phyloP scores from a whole-genome alignment of 169 alveolate genomes.

The Amoebophrya sp. region DNA sequence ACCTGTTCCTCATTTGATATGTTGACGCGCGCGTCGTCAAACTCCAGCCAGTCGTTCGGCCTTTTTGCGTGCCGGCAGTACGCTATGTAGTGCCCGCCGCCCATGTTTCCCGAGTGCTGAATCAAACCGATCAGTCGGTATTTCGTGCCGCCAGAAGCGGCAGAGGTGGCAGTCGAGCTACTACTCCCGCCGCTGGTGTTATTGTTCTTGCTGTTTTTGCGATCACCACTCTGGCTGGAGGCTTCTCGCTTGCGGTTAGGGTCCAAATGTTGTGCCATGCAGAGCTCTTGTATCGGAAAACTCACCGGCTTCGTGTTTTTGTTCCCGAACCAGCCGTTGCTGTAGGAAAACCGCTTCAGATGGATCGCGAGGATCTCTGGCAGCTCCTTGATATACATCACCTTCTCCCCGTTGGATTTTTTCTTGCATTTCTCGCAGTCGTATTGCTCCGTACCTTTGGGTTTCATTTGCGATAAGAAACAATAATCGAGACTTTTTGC shows the following conservation, averaged over 20 bases:
- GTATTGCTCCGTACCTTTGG: conserved; percentile 27
- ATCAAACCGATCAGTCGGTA: conserved; percentile 57
- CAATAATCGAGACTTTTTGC: no score
- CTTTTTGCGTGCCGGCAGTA: conserved; percentile 49
- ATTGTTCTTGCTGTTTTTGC: no score
- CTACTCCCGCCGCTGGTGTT: no score
- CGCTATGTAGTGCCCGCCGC: conserved; percentile 59
- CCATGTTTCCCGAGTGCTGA: conserved; percentile 53
- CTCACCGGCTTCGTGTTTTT: conserved; percentile 38
- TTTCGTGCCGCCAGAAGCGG: not conserved
- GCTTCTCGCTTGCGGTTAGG: no score
- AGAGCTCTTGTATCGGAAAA: conserved; percentile 33
- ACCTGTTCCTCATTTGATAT: conserved; percentile 27
- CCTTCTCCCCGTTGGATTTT: conserved; percentile 29
- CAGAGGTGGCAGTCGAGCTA: not conserved
- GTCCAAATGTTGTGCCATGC: conserved; percentile 13
- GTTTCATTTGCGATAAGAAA: no score
- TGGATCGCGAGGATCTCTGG: conserved; percentile 40
- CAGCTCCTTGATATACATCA: conserved; percentile 23
- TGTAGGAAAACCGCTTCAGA: conserved; percentile 43
- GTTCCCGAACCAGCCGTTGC: conserved; percentile 31
- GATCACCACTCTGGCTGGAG: no score
- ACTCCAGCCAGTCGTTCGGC: conserved; percentile 52
- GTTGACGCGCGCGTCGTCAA: conserved; percentile 51
- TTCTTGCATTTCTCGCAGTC: conserved; percentile 43